Conservation (phyloP, 495 filamentous ascomycete genomes). For the Penicillium tannophilum region DNA sequence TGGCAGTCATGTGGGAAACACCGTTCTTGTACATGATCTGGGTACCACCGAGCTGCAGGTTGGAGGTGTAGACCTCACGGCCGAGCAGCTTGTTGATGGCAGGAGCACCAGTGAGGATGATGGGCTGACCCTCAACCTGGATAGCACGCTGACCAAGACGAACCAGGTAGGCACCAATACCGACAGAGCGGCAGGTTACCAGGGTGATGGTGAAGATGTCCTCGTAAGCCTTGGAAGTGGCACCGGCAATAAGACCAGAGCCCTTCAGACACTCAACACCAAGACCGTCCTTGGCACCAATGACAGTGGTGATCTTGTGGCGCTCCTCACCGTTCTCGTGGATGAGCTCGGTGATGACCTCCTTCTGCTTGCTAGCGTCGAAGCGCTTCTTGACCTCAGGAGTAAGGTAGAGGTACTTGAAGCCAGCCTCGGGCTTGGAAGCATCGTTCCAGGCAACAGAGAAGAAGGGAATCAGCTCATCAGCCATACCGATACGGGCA, state of each 20-base stretch:
- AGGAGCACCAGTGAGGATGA: slow-evolving; percentile 96
- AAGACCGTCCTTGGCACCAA: slow-evolving; percentile 93
- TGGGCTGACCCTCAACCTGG: slow-evolving; percentile 98
- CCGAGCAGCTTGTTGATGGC: slow-evolving; percentile 98
- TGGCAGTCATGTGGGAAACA: slow-evolving; percentile 98
- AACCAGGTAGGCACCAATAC: slow-evolving; percentile 98
- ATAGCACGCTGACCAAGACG: slow-evolving; percentile 97
- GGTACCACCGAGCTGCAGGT: slow-evolving; percentile 96
- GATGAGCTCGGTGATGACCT: slow-evolving; percentile 87
- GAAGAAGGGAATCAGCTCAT: slow-evolving; percentile 96
- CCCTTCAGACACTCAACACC: slow-evolving; percentile 97
- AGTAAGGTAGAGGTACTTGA: slow-evolving; percentile 98
- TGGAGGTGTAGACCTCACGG: slow-evolving; percentile 97
- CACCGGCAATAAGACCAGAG: slow-evolving; percentile 96
- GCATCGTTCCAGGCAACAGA: slow-evolving; percentile 93
- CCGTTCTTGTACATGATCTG: slow-evolving; percentile 99
- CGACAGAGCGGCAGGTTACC: slow-evolving; percentile 95
- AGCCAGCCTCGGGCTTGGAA: slow-evolving; percentile 81
- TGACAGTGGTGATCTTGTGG: slow-evolving; percentile 90
- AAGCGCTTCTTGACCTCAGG: slow-evolving; percentile 85
- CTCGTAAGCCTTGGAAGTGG: slow-evolving; percentile 94
- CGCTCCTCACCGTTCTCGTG: slow-evolving; percentile 85
- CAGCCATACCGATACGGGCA: slow-evolving; percentile 94
- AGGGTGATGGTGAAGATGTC: slow-evolving; percentile 99
- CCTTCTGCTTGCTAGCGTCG: slow-evolving; percentile 74